Evolutionary conservation across 352 stramenopile genomes (phyloP).

Genomic region (Phytophthora tentaculata): DNA sequence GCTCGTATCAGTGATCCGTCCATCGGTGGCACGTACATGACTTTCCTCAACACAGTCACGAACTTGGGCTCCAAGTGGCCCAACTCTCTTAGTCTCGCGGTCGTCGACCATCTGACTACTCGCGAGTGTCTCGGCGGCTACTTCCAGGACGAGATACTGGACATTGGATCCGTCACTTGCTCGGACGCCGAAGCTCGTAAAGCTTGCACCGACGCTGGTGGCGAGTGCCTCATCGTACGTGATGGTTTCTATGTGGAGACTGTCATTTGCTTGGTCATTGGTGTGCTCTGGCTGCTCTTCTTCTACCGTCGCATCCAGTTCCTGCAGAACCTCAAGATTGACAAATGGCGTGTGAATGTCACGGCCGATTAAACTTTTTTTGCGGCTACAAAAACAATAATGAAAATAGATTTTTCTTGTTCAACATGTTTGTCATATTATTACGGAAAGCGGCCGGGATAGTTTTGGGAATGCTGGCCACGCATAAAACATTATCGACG

Average conservation of each 20-base stretch:
- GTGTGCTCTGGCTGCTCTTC: conserved; percentile 71
- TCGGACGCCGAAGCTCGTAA: conserved; percentile 74
- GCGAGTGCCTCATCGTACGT: conserved; percentile 77
- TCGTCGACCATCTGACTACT: conserved; percentile 85
- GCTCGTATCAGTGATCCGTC: conserved; percentile 96
- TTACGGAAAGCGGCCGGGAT: conserved; percentile 31
- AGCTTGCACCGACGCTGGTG: conserved; percentile 59
- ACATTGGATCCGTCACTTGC: conserved; percentile 78
- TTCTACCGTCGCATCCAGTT: conserved; percentile 73
- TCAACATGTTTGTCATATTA: conserved; percentile 33
- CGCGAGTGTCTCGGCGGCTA: conserved; percentile 76
- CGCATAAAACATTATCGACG: conserved; percentile 27
- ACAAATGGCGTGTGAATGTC: conserved; percentile 76
- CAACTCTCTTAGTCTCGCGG: conserved; percentile 83
- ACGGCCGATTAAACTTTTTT: conserved; percentile 40
- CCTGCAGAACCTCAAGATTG: conserved; percentile 84
- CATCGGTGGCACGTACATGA: conserved; percentile 99
- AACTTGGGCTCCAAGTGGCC: conserved; percentile 97
- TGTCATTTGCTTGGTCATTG: conserved; percentile 70
- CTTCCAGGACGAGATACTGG: conserved; percentile 75
- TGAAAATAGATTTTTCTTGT: conserved; percentile 32
- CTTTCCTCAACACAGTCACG: conserved; percentile 98
- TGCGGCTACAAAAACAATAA: conserved; percentile 11
- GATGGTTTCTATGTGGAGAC: conserved; percentile 88
- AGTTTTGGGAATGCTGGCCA: conserved; percentile 31